Evolutionary conservation across 108 stramenopile species (phyloP), one percentile per base, ranked within the genome.

Genomic region (Nitzschia palea): DNA sequence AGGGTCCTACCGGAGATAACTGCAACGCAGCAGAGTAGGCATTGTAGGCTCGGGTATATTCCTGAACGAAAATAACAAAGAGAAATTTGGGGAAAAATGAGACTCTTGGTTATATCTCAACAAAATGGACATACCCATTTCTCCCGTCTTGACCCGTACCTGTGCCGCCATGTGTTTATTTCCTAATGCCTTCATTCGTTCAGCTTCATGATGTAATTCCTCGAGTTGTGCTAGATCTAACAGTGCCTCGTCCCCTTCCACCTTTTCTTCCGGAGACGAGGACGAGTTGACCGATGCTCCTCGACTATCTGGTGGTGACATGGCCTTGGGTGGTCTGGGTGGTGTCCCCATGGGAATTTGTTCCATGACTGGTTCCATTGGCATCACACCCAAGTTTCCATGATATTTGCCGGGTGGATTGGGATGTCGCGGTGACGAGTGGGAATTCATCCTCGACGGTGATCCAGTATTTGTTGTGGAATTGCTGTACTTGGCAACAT

Each of bases 81-180:
- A 33, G n/a, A 17, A 42, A 60, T 2, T 26, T 1, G n/a, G 37
- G 37, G 22, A 48, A n/a, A 18, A 48, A 48, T 8, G 15, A 48
- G 8, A n/a, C 47, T 20, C 15, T 48, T 8, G 5, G 18, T 10
- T 20, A 8, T 48, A 48, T 32, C 25, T 29, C 5, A 12, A 48
- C 22, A 10, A 10, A 48, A 20, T 18, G 4, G 47, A 34, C 15
- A 20, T 9, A 48, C 14, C 37, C 37, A 40, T 40, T 14, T 40
- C 37, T 8, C n/a, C n/a, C n/a, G n/a, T n/a, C n/a, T n/a, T 40
- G 15, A 18, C 6, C 71, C 84, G 52, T 64, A 90, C 89, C 82
- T 91, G 89, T 23, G 88, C 83, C 33, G 90, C 90, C 93, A 94
- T 94, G 78, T 94, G 93, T 29, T 89, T 87, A 68, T 94, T 94